phyloP scores from a whole-genome alignment of 2,329 filamentous ascomycete species.

The Zopfia rhizophila region DNA sequence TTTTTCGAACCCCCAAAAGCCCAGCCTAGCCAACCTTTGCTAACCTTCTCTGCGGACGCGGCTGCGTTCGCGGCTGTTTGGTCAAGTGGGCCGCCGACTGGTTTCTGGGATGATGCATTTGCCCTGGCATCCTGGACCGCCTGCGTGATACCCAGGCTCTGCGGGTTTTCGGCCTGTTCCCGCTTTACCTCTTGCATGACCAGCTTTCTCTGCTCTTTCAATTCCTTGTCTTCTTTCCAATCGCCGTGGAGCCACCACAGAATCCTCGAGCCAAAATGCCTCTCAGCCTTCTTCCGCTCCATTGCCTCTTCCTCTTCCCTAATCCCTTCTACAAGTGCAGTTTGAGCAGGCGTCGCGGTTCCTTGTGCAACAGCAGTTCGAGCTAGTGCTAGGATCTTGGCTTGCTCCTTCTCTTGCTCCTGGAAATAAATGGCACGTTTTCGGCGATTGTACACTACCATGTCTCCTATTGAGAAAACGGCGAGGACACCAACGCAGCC shows the following conservation, averaged over 20 bases:
- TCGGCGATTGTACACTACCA: constrained; percentile 74
- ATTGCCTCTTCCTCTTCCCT: constrained; percentile 68
- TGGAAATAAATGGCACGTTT: constrained; percentile 71
- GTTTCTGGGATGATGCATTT: constrained; percentile 23
- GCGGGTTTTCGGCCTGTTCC: constrained; percentile 30
- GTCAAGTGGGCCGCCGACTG: constrained; percentile 58
- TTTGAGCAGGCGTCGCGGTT: constrained; percentile 61
- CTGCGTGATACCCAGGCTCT: constrained; percentile 37
- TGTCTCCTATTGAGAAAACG: constrained; percentile 71
- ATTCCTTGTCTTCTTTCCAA: constrained; percentile 50
- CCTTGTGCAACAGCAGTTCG: constrained; percentile 55
- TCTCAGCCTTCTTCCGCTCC: constrained; percentile 46
- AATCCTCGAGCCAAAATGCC: constrained; percentile 41
- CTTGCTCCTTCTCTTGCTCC: constrained; percentile 59
- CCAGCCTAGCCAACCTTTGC: constrained; percentile 60
- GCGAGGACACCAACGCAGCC: constrained; percentile 70
- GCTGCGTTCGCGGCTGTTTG: constrained; percentile 55
- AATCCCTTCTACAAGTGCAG: constrained; percentile 66
- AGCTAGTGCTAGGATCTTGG: constrained; percentile 56
- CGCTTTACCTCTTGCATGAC: constrained; percentile 43
- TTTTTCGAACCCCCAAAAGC: constrained; percentile 51
- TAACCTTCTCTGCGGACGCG: constrained; percentile 46
- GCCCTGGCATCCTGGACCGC: constrained; percentile 47
- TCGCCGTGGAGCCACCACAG: constrained; percentile 50
- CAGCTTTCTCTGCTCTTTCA: constrained; percentile 45